A percentile compares a stretch with the other conserved stretches of the same genome.
phyloP scores from a whole-genome alignment of 2,329 filamentous ascomycete species.

The Malbranchea zuffiana region DNA sequence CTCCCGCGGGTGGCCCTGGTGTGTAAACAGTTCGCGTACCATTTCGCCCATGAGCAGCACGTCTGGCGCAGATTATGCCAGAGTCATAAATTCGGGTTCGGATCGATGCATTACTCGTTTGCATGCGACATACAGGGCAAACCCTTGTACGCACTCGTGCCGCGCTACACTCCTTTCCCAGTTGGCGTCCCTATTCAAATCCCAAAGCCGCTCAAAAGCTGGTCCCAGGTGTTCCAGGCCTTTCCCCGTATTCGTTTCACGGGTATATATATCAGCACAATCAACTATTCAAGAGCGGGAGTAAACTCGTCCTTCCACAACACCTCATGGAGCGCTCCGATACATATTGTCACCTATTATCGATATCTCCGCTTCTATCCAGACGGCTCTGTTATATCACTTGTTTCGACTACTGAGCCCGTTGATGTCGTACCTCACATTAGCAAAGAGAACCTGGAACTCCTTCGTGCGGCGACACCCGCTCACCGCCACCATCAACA shows the following conservation, averaged over 20 bases:
- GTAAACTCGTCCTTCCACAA: slow-evolving; percentile 55
- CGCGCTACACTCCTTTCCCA: slow-evolving; percentile 30
- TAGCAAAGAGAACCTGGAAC: slow-evolving; percentile 54
- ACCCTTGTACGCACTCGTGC: slow-evolving; percentile 24
- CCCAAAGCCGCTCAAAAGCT: slow-evolving; percentile 39
- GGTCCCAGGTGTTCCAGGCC: slow-evolving; percentile 61
- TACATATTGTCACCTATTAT: slow-evolving; percentile 96
- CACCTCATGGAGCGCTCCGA: slow-evolving; percentile 66
- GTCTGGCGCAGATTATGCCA: slow-evolving; percentile 74
- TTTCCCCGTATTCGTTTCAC: slow-evolving; percentile 87
- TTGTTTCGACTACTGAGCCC: slow-evolving; percentile 73
- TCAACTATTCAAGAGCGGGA: slow-evolving; percentile 84
- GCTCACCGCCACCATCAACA: slow-evolving; percentile 29
- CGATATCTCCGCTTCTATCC: slow-evolving; percentile 92
- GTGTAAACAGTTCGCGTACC: slow-evolving; percentile 76
- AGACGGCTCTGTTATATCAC: slow-evolving; percentile 69
- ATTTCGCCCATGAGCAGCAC: slow-evolving; percentile 70
- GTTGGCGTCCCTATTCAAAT: slow-evolving; percentile 27
- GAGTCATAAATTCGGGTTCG: slow-evolving; percentile 64
- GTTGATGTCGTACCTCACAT: slow-evolving; percentile 79
- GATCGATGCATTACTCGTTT: slow-evolving; percentile 72
- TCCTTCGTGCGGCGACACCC: slow-evolving; percentile 22
- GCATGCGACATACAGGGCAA: slow-evolving; percentile 48
- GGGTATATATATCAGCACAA: slow-evolving; percentile 90
- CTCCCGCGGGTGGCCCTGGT: slow-evolving; percentile 67